These are phyloP conservation scores for Aspergillus kassunensis DNA, from an alignment of 495 filamentous ascomycete species.

Conservation along the genomic window DNA sequence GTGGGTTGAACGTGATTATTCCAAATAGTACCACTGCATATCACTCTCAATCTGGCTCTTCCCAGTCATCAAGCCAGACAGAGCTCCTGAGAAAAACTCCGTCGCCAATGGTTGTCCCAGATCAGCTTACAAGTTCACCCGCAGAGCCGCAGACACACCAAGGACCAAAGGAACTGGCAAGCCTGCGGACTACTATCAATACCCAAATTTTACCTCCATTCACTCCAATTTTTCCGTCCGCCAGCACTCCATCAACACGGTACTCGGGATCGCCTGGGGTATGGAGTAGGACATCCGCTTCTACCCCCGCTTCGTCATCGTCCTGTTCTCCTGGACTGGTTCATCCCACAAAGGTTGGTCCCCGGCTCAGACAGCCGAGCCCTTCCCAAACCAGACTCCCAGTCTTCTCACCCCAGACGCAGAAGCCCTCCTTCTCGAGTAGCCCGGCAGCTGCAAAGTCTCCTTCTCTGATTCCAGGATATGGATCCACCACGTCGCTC, in stretches of 20 bases:
- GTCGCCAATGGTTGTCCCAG: slow-evolving; percentile 8
- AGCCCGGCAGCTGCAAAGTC: slow-evolving; percentile 52
- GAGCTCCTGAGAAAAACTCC: slow-evolving; percentile 1
- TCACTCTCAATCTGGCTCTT: slow-evolving; percentile 10
- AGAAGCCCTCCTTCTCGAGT: slow-evolving; percentile 55
- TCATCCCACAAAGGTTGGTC: slow-evolving; percentile 53
- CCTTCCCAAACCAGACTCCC: slow-evolving; percentile 65
- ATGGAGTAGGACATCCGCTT: slow-evolving; percentile 87
- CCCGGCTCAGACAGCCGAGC: slow-evolving; percentile 60
- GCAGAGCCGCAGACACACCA: slow-evolving; percentile 18
- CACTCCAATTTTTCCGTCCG: slow-evolving; percentile 62
- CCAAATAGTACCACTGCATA: slow-evolving; percentile 18
- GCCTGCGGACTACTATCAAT: slow-evolving; percentile 39
- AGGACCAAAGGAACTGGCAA: slow-evolving; percentile 41
- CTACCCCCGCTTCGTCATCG: slow-evolving; percentile 92
- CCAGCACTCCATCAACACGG: slow-evolving; percentile 85
- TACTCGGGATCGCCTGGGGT: slow-evolving; percentile 89
- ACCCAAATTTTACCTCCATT: slow-evolving; percentile 62
- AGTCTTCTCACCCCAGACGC: slow-evolving; percentile 42
- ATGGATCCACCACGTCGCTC: slow-evolving; percentile 13
- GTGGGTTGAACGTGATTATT: slow-evolving; percentile 38
- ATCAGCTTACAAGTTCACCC: slow-evolving; percentile 15
- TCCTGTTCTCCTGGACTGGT: slow-evolving; percentile 88
- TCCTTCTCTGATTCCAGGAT: slow-evolving; percentile 16
- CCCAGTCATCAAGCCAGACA: slow-evolving; percentile 1